A percentile compares a stretch with the other conserved stretches of the same genome.
Evolutionary conservation across 2,329 filamentous ascomycete genomes (phyloP).

Genomic region (Trichoderma gracile): DNA sequence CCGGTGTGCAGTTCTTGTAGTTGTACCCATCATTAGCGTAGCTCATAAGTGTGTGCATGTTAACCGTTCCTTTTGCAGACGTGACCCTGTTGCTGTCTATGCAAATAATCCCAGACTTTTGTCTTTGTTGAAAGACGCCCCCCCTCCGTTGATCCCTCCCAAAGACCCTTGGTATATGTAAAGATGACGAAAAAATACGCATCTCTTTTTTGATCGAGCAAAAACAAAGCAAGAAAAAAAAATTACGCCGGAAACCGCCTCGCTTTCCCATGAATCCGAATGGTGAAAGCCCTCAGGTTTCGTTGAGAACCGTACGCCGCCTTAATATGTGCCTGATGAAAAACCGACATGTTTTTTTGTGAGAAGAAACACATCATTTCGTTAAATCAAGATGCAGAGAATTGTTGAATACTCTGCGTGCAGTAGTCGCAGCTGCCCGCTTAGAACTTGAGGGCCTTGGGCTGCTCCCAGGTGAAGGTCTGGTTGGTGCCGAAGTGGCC

Average conservation of each 20-base stretch:
- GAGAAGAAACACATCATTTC: conserved; percentile 39
- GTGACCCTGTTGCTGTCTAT: conserved; percentile 42
- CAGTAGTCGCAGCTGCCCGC: conserved; percentile 29
- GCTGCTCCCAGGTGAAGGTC: conserved; percentile 97
- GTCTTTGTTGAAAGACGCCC: conserved; percentile 53
- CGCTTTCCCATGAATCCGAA: conserved; percentile 38
- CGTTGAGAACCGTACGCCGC: conserved; percentile 52
- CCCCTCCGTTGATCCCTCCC: conserved; percentile 33
- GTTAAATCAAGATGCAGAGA: conserved; percentile 36
- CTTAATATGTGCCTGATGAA: conserved; percentile 39
- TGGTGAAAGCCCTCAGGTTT: conserved; percentile 42
- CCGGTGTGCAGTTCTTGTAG: conserved; percentile 39
- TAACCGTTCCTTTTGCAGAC: conserved; percentile 34
- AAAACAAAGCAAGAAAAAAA: conserved; percentile 30
- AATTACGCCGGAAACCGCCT: conserved; percentile 40
- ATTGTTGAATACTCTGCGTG: conserved; percentile 46
- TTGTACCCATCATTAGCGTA: conserved; percentile 41
- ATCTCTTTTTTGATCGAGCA: conserved; percentile 13
- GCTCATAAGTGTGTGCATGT: conserved; percentile 46
- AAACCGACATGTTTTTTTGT: conserved; percentile 36
- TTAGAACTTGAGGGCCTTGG: conserved; percentile 92
- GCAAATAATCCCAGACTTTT: conserved; percentile 40
- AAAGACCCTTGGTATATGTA: conserved; percentile 39
- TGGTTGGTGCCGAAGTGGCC: conserved; percentile 98
- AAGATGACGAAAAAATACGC: conserved; percentile 10